These are phyloP conservation scores for Pyricularia pennisetigena DNA, from an alignment of 2,329 filamentous ascomycete genomes.

Conservation along the genomic window DNA sequence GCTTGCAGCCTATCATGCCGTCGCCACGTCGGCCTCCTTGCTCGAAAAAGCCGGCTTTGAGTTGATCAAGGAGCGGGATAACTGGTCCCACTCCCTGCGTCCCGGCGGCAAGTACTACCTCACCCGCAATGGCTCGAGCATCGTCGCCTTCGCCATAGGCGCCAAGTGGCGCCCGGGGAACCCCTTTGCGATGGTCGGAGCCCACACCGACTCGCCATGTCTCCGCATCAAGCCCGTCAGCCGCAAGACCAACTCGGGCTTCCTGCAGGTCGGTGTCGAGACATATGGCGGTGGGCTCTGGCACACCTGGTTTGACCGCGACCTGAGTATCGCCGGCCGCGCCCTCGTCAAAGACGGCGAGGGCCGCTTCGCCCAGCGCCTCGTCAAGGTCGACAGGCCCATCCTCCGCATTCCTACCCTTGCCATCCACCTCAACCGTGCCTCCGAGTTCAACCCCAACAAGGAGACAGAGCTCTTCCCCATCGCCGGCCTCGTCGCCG, in stretches of 20 bases:
- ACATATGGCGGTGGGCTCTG: slow-evolving; percentile 94
- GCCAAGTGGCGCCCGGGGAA: slow-evolving; percentile 86
- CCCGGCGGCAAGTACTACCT: slow-evolving; percentile 95
- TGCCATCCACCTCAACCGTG: slow-evolving; percentile 86
- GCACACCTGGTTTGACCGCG: slow-evolving; percentile 98
- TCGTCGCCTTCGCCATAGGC: slow-evolving; percentile 87
- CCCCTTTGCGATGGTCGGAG: slow-evolving; percentile 84
- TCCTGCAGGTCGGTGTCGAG: slow-evolving; percentile 90
- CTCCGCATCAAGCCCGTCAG: slow-evolving; percentile 90
- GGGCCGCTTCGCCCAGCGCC: slow-evolving; percentile 68
- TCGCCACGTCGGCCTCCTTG: slow-evolving; percentile 65
- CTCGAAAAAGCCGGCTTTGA: slow-evolving; percentile 79
- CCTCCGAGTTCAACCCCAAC: slow-evolving; percentile 83
- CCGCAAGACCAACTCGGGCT: slow-evolving; percentile 73
- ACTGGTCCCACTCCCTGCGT: slow-evolving; percentile 69
- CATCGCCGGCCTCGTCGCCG: slow-evolving; percentile 77
- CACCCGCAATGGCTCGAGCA: slow-evolving; percentile 85
- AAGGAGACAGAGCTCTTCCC: slow-evolving; percentile 95
- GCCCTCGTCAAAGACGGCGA: slow-evolving; percentile 65
- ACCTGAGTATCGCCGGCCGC: slow-evolving; percentile 81
- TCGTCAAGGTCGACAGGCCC: slow-evolving; percentile 84
- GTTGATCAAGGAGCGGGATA: slow-evolving; percentile 81
- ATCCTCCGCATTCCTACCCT: slow-evolving; percentile 88
- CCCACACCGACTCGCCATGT: slow-evolving; percentile 91
- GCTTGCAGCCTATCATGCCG: slow-evolving; percentile 78